Conservation (phyloP, 768 basidiomycete genomes). For the Tylopilus sp. region DNA sequence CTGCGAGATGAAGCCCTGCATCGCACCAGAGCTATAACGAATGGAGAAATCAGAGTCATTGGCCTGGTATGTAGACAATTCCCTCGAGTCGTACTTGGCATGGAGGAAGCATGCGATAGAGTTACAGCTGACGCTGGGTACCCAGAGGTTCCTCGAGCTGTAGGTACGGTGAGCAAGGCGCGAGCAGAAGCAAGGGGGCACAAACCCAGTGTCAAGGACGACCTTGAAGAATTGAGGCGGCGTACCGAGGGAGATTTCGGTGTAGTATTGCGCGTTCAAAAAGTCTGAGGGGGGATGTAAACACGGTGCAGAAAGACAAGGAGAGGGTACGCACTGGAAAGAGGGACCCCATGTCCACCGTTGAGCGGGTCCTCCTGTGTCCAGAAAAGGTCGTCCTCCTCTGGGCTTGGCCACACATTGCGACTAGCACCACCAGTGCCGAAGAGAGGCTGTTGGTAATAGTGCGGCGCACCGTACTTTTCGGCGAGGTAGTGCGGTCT, state of each 20-base stretch:
- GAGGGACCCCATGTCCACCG: slow-evolving; percentile 83
- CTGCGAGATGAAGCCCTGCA: slow-evolving; percentile 93
- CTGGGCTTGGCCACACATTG: slow-evolving; percentile 44
- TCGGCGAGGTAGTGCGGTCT: slow-evolving; percentile 86
- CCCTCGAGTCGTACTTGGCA: slow-evolving; percentile 77
- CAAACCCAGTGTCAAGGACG: slow-evolving; percentile 86
- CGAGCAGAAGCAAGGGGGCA: slow-evolving; percentile 17
- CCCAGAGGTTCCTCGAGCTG: slow-evolving; percentile 92
- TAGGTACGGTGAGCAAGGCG: neutral
- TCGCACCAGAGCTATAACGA: slow-evolving; percentile 92
- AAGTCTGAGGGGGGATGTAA: slow-evolving; percentile 59
- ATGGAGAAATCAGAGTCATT: slow-evolving; percentile 91
- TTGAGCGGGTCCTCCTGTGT: slow-evolving; percentile 67
- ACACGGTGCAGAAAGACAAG: neutral
- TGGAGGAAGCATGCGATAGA: slow-evolving; percentile 96
- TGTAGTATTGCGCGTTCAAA: slow-evolving; percentile 97
- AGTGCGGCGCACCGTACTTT: slow-evolving; percentile 71
- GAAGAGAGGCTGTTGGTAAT: slow-evolving; percentile 54
- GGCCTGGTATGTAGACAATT: slow-evolving; percentile 82
- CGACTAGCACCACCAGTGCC: slow-evolving; percentile 76
- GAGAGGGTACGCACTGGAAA: slow-evolving; percentile 52
- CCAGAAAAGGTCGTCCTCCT: slow-evolving; percentile 70
- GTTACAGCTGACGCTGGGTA: slow-evolving; percentile 75
- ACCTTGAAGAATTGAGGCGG: slow-evolving; percentile 93
- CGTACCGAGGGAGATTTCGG: slow-evolving; percentile 78